Evolutionary conservation across 2,329 filamentous ascomycete genomes (phyloP), one percentile per base, ranked within the genome.

Genomic region (Aspergillus caelatus): DNA sequence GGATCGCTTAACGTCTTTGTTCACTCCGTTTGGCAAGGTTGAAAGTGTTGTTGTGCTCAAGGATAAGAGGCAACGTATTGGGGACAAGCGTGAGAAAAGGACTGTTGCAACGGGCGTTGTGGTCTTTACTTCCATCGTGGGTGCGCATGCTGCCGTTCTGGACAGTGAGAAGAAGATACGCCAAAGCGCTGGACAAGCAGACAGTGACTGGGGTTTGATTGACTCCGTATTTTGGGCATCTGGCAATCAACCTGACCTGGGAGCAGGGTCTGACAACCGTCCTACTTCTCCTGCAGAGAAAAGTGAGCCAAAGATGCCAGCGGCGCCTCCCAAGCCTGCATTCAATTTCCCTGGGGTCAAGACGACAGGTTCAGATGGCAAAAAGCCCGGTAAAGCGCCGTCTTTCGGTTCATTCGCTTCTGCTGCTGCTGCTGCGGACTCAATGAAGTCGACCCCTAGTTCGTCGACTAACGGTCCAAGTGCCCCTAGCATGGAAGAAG

Each of bases 81-180:
- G 80, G 7, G 83, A 83, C 5, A 78, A 79, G 61, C 82, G 82
- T 62, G 82, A 84, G 66, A 84, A 85, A 68, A 83, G 82, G 62
- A 74, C 81, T 2, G 75, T 85, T 60, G 84, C 81, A 6, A 85
- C 81, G 1, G 86, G 82, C 0, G 81, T 87, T 53, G 76, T 89
- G 16, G 80, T 88, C 16, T 89, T 84, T 73, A 76, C 78, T 4
- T 86, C 85, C 4, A 81, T 89, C 41, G 84, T 88, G 55, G 81
- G 84, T 60, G 85, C 86, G 0, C 83, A 88, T 69, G 80, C 84
- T 4, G 85, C 86, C 10, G 83, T 88, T 3, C 70, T 81, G 48
- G 85, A 88, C 66, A 80, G 79, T 58, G 77, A 78, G 60, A 81
- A 79, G 60, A 77, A 71, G 56, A 65, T 68, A 58, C 63, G 67